Evolutionary conservation across 2,329 filamentous ascomycete genomes (phyloP).

Genomic region (Clonostachys sp.): DNA sequence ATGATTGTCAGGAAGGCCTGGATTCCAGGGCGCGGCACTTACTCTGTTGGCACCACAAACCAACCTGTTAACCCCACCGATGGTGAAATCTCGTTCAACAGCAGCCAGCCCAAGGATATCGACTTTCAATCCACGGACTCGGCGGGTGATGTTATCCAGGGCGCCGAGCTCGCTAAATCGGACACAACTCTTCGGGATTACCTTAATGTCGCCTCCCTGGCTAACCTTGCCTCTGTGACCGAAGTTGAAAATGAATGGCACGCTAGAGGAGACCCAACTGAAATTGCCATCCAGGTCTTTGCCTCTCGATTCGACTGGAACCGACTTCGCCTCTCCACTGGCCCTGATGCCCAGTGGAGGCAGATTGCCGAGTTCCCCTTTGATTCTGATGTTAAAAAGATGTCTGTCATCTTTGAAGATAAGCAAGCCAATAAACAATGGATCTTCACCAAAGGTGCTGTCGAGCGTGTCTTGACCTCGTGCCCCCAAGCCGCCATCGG

Average conservation of each 20-base stretch:
- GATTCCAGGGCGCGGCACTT: slow-evolving; percentile 41
- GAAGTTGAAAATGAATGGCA: slow-evolving; percentile 51
- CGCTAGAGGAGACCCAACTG: slow-evolving; percentile 57
- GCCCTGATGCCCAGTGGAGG: slow-evolving; percentile 20
- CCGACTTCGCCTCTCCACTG: slow-evolving; percentile 19
- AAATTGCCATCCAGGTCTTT: slow-evolving; percentile 55
- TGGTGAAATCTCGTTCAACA: slow-evolving; percentile 36
- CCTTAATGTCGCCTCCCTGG: slow-evolving; percentile 59
- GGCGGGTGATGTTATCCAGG: slow-evolving; percentile 15
- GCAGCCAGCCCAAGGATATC: slow-evolving; percentile 30
- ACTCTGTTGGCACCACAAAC: slow-evolving; percentile 41
- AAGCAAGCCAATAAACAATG: slow-evolving; percentile 18
- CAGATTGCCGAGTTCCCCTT: slow-evolving; percentile 50
- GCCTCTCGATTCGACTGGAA: slow-evolving; percentile 45
- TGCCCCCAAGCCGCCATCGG: slow-evolving; percentile 46
- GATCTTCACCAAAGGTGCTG: slow-evolving; percentile 58
- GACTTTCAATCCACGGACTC: slow-evolving; percentile 22
- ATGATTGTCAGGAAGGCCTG: slow-evolving; percentile 51
- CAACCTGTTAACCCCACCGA: slow-evolving; percentile 54
- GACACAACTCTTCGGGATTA: slow-evolving; percentile 47
- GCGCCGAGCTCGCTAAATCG: slow-evolving; percentile 29
- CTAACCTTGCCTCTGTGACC: slow-evolving; percentile 61
- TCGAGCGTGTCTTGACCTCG: slow-evolving; percentile 62
- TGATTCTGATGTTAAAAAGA: slow-evolving; percentile 53
- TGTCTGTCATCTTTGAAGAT: slow-evolving; percentile 48